A percentile compares a stretch with the other conserved stretches of the same genome.
Conservation (phyloP, 2,329 filamentous ascomycete species). For the Berkeleyomyces rouxiae region DNA sequence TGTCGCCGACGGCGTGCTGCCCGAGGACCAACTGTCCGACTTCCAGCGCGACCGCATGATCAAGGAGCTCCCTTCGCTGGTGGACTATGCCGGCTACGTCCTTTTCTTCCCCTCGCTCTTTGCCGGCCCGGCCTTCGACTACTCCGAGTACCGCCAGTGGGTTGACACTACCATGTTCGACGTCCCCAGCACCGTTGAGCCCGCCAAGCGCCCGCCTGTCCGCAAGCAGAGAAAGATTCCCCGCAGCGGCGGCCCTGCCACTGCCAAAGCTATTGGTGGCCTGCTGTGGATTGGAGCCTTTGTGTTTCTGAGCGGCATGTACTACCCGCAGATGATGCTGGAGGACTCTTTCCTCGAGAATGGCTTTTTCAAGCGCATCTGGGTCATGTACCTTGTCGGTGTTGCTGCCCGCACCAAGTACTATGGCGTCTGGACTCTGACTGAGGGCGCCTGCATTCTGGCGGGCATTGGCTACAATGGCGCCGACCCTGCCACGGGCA, state of each 20-base stretch:
- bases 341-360: conserved; percentile 50
- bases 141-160: conserved; percentile 79
- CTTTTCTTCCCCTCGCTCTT: conserved; percentile 89
- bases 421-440: conserved; percentile 87
- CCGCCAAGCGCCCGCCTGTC: conserved; percentile 68
- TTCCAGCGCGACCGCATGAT: conserved; percentile 73
- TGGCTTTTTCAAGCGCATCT: conserved; percentile 55
- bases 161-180: conserved; percentile 93
- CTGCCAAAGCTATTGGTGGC: conserved; percentile 56
- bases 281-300: conserved; percentile 67
- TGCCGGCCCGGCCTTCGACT: conserved; percentile 86
- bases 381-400: conserved; percentile 68
- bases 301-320: conserved; percentile 53
- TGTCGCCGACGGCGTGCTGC: conserved; percentile 75
- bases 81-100: conserved; percentile 82
- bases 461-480: conserved; percentile 90
- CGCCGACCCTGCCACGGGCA: conserved; percentile 67
- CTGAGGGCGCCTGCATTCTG: conserved; percentile 87
- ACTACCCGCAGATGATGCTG: conserved; percentile 46
- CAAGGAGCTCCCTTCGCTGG: conserved; percentile 50
- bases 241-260: conserved; percentile 71
- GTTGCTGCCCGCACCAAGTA: conserved; percentile 79
- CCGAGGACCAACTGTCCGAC: conserved; percentile 64
- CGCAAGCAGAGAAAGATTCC: conserved; percentile 86
- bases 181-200: conserved; percentile 62